phyloP scores from a whole-genome alignment of 805 yeast species.

The Dipodascus albidus region DNA sequence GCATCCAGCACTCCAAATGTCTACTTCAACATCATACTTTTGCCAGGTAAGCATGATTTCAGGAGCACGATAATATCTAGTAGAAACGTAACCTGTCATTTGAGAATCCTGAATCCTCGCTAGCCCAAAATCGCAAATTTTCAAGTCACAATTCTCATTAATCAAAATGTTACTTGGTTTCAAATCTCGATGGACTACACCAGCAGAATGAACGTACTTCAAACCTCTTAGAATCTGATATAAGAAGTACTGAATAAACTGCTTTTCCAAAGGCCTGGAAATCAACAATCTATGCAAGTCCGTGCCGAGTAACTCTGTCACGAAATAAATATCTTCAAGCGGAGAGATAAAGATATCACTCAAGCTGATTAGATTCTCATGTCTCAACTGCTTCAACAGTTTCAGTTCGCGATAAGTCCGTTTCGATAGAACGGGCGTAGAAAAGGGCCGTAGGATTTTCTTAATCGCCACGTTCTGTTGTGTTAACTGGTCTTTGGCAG shows the following conservation, averaged over 20 bases:
- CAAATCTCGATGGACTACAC: constrained; percentile 81
- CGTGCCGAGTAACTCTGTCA: constrained; percentile 94
- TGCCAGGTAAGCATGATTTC: constrained; percentile 99
- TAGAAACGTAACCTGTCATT: constrained; percentile 96
- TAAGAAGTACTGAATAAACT: constrained; percentile 90
- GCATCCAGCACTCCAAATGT: constrained; percentile 97
- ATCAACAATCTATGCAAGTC: constrained; percentile 87
- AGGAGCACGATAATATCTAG: constrained; percentile 94
- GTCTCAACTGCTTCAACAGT: constrained; percentile 82
- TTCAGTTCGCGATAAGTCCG: constrained; percentile 94
- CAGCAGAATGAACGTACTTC: constrained; percentile 85
- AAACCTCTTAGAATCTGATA: constrained; percentile 85
- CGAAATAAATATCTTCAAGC: constrained; percentile 88
- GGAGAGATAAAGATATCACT: constrained; percentile 94
- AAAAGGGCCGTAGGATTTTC: constrained; percentile 95
- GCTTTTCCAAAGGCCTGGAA: constrained; percentile 88
- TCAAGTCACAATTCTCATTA: constrained; percentile 83
- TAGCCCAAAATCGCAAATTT: constrained; percentile 87
- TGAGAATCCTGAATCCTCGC: constrained; percentile 98
- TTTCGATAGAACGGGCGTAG: constrained; percentile 89
- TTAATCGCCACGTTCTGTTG: constrained; percentile 93
- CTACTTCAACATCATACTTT: constrained; percentile 92
- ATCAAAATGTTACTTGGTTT: constrained; percentile 73
- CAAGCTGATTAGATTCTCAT: constrained; percentile 85
- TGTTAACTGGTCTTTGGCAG: constrained; percentile 86